Base-by-base conservation (phyloP, 106 monocot species). In the Allium fistulosum region DNA sequence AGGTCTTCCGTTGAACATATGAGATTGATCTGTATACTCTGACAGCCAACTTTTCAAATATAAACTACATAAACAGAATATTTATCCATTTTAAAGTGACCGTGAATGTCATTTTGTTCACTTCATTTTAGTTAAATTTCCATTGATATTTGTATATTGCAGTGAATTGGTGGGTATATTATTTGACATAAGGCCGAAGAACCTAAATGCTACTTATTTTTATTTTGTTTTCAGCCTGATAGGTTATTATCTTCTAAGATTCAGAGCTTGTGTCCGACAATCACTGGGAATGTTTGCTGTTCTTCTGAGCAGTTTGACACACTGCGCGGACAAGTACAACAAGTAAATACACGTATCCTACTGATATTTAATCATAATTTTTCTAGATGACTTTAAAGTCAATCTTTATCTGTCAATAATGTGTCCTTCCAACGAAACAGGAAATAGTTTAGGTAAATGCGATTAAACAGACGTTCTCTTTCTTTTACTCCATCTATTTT, bases 191-290 rank as follows among this genome's bases (percentile, higher is more conserved):
- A 50, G 10, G 18, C 18, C 18, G 10, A 65, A 17, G 26, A n/a
- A 37, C 11, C 15, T 17, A 16, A 17, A 9, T 65, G n/a, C n/a
- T 11, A 12, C 37, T 37, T 37, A 37, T 37, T 63, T 17, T 65
- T 49, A 15, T 48, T 37, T 37, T 37, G 37, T 65, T 71, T 80
- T 60, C 89, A 99, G 99, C 99, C 99, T 61, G 90, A 90, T 74
- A 66, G 80, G 10, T 75, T 99, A 66, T 71, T 99, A 16, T 99
- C 99, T 76, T 79, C 79, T 8, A 99, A 82, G 85, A 83, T 99
- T 47, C 99, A 99, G 78, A 99, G 93, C 79, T 83, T 99, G 71
- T 99, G 99, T 74, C 90, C 99, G 17, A 87, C 87, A 57, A 99
- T 99, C 49, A 83, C 83, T 18, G 90, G 87, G 45, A 91, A 90